phyloP scores from a whole-genome alignment of 305 asterid species.

The Lippia alba region DNA sequence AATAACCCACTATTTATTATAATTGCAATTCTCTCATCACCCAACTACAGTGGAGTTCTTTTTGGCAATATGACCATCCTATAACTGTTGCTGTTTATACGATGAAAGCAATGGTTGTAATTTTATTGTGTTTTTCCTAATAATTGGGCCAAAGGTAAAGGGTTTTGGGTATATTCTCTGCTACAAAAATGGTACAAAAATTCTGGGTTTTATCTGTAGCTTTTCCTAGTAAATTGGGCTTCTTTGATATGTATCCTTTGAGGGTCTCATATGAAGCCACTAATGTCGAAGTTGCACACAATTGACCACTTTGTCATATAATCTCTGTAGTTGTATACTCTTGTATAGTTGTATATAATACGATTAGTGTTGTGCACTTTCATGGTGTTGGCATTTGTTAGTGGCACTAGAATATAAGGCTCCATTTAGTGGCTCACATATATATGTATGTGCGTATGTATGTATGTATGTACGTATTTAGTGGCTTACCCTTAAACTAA shows the following conservation, averaged over 20 bases:
- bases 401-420: neutral
- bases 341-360: neutral
- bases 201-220: neutral
- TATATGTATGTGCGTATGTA: no score
- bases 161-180: no score
- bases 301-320: neutral
- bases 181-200: neutral
- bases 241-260: neutral
- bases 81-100: no score
- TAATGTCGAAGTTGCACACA: neutral
- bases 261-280: constrained; percentile 5
- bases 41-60: no score
- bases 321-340: constrained; percentile 1
- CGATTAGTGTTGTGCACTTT: neutral
- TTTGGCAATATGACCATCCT: no score
- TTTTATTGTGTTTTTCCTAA: no score
- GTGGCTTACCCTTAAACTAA: no score
- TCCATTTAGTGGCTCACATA: neutral
- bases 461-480: no score
- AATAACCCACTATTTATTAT: no score
- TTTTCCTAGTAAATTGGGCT: neutral
- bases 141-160: no score
- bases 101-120: no score
- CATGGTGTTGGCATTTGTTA: constrained; percentile 17
- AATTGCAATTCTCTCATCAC: no score